These are phyloP conservation scores for Lyophyllum decastes DNA, from an alignment of 768 basidiomycete genomes.

Conservation along the genomic window DNA sequence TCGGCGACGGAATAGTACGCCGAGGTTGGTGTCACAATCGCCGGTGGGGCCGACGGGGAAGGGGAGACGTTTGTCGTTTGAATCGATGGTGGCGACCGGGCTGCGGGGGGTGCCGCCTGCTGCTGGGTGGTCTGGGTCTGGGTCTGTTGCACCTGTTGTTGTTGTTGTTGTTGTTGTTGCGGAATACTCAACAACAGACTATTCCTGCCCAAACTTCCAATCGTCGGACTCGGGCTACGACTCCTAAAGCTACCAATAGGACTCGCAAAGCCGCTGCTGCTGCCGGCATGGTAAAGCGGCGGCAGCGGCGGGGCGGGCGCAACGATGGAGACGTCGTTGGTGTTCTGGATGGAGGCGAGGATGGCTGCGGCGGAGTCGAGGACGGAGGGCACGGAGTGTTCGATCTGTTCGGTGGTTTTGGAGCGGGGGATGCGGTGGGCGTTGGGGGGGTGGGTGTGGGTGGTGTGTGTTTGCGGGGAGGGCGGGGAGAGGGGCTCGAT, in stretches of 20 bases:
- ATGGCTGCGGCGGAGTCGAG: slow-evolving; percentile 82
- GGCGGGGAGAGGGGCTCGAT: slow-evolving; percentile 66
- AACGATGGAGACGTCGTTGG: slow-evolving; percentile 63
- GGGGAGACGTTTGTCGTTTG: slow-evolving; percentile 12
- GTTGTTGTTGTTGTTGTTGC: slow-evolving; percentile 21
- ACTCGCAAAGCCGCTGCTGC: slow-evolving; percentile 65
- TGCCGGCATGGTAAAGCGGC: too few species aligned
- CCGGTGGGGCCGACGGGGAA: slow-evolving; percentile 20
- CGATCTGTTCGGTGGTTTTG: slow-evolving; percentile 72
- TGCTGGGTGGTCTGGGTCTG: too few species aligned
- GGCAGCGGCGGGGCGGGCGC: slow-evolving; percentile 46
- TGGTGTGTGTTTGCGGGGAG: slow-evolving; percentile 31
- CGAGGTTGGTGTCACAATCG: slow-evolving; percentile 49
- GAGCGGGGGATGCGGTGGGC: slow-evolving; percentile 76
- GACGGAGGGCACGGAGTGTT: slow-evolving; percentile 82
- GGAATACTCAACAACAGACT: slow-evolving; percentile 55
- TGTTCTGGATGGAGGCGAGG: slow-evolving; percentile 45
- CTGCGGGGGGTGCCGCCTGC: too few species aligned
- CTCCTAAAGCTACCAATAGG: slow-evolving; percentile 71
- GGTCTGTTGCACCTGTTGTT: too few species aligned
- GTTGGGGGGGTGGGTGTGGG: slow-evolving; percentile 36
- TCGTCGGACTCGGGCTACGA: slow-evolving; percentile 67
- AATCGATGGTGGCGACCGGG: slow-evolving; percentile 16
- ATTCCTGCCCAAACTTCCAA: slow-evolving; percentile 31
- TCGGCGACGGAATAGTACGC: slow-evolving; percentile 46